Evolutionary conservation across 495 filamentous ascomycete species (phyloP).

Genomic region (Talaromyces adpressus): DNA sequence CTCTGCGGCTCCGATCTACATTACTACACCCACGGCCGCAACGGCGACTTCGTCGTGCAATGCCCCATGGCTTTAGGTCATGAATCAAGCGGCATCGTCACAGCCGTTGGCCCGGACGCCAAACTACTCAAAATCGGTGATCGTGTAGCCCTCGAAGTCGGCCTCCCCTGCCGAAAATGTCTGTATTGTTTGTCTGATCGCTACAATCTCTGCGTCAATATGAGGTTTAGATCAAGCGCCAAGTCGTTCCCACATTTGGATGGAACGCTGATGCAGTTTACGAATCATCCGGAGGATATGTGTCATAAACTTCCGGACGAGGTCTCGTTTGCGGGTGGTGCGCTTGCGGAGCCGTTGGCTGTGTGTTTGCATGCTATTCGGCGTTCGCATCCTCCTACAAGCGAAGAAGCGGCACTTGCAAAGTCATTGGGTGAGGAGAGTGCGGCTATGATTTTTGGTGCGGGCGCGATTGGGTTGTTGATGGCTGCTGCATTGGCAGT

Average conservation of each 20-base stretch:
- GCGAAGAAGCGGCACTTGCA: slow-evolving; percentile 20
- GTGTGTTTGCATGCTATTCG: slow-evolving; percentile 72
- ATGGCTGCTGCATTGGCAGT: slow-evolving; percentile 55
- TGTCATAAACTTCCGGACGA: slow-evolving; percentile 50
- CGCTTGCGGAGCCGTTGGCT: slow-evolving; percentile 70
- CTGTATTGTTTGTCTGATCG: slow-evolving; percentile 57
- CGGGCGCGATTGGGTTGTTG: slow-evolving; percentile 72
- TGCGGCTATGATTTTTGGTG: slow-evolving; percentile 69
- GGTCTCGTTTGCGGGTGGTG: slow-evolving; percentile 61
- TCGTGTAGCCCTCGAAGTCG: slow-evolving; percentile 30
- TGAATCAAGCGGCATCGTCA: slow-evolving; percentile 67
- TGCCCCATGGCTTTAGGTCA: slow-evolving; percentile 71
- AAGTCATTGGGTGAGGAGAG: slow-evolving; percentile 21
- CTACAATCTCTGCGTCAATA: slow-evolving; percentile 79
- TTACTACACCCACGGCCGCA: slow-evolving; percentile 80
- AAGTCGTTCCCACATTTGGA: slow-evolving; percentile 74
- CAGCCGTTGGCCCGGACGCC: slow-evolving; percentile 41
- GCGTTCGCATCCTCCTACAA: slow-evolving; percentile 47
- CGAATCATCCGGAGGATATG: slow-evolving; percentile 63
- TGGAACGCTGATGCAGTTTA: slow-evolving; percentile 72
- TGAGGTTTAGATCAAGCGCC: slow-evolving; percentile 73
- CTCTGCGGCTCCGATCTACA: slow-evolving; percentile 81
- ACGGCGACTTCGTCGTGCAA: slow-evolving; percentile 71
- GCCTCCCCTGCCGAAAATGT: slow-evolving; percentile 64
- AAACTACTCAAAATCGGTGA: slow-evolving; percentile 25